Base-by-base conservation (phyloP, 179 eudicot species). In the Corrigiola litoralis region DNA sequence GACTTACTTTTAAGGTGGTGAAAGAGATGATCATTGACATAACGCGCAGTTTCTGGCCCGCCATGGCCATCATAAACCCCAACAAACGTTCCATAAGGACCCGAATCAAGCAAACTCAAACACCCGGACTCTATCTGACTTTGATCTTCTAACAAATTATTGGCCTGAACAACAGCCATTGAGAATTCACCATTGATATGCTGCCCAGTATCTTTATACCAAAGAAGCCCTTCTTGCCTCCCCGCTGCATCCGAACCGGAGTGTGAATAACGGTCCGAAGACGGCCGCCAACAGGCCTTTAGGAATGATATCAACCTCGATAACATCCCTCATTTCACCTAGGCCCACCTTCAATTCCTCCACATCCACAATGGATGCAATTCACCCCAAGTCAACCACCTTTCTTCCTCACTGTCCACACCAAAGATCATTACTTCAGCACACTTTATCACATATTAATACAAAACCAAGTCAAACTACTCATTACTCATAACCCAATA, bases 131-230 rank as follows among this genome's bases (percentile, higher is more conserved):
- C 99, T 8, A 92, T 65, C 76, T 94, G 97, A 77, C 99, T 81
- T 71, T 90, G 97, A 83, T 94, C 99, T 79, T 94, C 99, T 0
- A 94, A 85, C 66, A 94, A 75, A 73, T 84, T 90, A 69, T 94
- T 94, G 12, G 99, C 97, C 71, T 92, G 98, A 72, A 92, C 96
- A 64, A 92, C 98, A 73, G 98, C 89, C 98, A 92, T 92, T 0
- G 98, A 92, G 71, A 90, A 94, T 10, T 94, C 97, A 29, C 97
- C 99, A 79, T 81, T 82, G 62, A 80, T 75, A 76, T 90, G 99
- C 66, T 90, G 92, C 31, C 97, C 99, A 8, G 71, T 61, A 54
- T 94, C 97, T 77, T 90, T 92, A 70, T 90, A 90, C 99, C 99
- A 94, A n/a, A 94, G 82, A 64, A 94, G 91, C 73, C 97, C 97